phyloP scores from a whole-genome alignment of 2,329 filamentous ascomycete genomes.

The Penicillium janthinellum region DNA sequence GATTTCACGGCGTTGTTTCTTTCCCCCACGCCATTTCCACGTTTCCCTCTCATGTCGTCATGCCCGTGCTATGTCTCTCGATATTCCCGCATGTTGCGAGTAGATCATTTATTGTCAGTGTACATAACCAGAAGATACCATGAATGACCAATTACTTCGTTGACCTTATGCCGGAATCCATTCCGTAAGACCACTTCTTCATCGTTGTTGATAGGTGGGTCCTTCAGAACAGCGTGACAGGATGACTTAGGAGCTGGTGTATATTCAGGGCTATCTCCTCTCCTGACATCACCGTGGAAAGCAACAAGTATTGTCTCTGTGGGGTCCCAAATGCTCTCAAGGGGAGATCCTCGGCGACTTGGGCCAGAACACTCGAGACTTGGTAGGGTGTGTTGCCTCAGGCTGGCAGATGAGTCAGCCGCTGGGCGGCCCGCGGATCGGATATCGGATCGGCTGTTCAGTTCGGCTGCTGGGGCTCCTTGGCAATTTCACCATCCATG shows the following conservation, averaged over 20 bases:
- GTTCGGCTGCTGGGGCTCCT: conserved; percentile 11
- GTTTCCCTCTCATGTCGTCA: conserved; percentile 2
- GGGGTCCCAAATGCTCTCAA: too few relatives aligned
- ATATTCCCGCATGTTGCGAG: conserved; percentile 26
- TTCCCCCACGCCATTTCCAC: not conserved
- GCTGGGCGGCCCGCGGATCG: conserved; percentile 27
- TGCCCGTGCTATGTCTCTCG: conserved; percentile 6
- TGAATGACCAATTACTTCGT: conserved; percentile 9
- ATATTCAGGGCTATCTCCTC: not conserved
- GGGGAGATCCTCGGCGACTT: too few relatives aligned
- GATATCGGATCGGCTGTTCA: conserved; percentile 27
- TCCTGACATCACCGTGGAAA: not conserved
- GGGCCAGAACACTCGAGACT: too few relatives aligned
- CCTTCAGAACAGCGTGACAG: too few relatives aligned
- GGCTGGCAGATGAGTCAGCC: not conserved
- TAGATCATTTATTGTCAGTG: conserved; percentile 15
- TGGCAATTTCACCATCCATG: not conserved
- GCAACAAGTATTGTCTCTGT: too few relatives aligned
- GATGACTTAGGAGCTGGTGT: not conserved
- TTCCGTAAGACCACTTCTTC: not conserved
- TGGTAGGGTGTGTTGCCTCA: not conserved
- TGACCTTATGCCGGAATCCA: conserved; percentile 1
- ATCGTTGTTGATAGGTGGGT: not conserved
- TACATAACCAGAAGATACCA: conserved; percentile 32
- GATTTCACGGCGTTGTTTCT: not conserved